Evolutionary conservation across 2,329 filamentous ascomycete species (phyloP), one percentile per base, ranked within the genome.

Genomic region (Aspergillus spinulosporus): DNA sequence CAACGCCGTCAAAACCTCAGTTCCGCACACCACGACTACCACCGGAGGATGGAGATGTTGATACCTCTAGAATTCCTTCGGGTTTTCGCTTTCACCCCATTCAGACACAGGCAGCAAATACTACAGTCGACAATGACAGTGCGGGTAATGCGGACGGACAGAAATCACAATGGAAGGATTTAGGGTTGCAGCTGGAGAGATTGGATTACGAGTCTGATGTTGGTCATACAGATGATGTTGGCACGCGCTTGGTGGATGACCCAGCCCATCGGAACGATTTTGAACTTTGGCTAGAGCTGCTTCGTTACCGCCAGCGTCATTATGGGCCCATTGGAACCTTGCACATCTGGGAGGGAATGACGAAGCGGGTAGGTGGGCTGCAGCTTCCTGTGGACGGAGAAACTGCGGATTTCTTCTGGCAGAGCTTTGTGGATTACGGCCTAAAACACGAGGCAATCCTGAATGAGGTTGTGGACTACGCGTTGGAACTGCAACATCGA

Each of bases 171-270:
- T 52, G 49, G 44, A 66, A 53, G 51, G 34, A 51, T 6, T 58
- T 68, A 44, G 60, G 62, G 47, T 55, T 75, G 55, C 64, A 72
- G 55, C 62, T 68, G 7, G 68, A 74, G 14, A 70, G 57, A 52
- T 60, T 78, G 11, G 71, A 76, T 21, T 73, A 70, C 50, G 75
- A 79, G 61, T 77, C 76, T 7, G 69, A 77, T 49, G 61, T 78
- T 21, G 72, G 72, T 37, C 69, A 74, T 57, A 65, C 60, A 40
- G 55, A 65, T 32, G 63, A 66, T n/a, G 60, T 73, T 49, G 72
- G 74, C 36, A 66, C 63, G 21, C 73, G 74, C 42, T 60, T 79
- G 31, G 64, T 78, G 31, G 75, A 79, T 50, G 56, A 65, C 36
- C 62, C 69, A 3, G 58, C 51, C 4, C 58, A 66, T 57, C 63